Conservation (phyloP, 2,329 filamentous ascomycete genomes). For the Colletotrichum simmondsii region DNA sequence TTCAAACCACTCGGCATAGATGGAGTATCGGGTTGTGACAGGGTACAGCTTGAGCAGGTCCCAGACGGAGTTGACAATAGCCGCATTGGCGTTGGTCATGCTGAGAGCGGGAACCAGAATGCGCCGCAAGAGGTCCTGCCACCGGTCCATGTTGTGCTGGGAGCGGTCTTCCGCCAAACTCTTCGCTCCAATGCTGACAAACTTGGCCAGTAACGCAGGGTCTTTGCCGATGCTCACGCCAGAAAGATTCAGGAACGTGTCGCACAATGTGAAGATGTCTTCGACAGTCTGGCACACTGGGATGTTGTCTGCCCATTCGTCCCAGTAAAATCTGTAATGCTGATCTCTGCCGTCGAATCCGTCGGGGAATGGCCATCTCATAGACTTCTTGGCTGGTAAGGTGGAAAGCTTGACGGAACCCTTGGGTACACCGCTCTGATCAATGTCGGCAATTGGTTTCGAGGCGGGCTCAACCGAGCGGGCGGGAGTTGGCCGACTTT, state of each 20-base stretch:
- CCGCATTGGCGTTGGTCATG: conserved; percentile 85
- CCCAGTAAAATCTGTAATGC: conserved; percentile 96
- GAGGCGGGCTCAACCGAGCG: conserved; percentile 49
- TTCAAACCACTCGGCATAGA: conserved; percentile 94
- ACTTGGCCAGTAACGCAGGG: conserved; percentile 78
- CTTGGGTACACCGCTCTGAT: conserved; percentile 76
- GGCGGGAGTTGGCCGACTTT: conserved; percentile 51
- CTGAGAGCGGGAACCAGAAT: conserved; percentile 90
- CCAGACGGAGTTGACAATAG: conserved; percentile 87
- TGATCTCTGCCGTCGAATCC: conserved; percentile 77
- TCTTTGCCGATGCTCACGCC: conserved; percentile 93
- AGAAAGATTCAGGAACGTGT: conserved; percentile 84
- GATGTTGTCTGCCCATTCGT: conserved; percentile 95
- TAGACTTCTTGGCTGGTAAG: conserved; percentile 70
- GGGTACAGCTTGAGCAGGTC: conserved; percentile 84
- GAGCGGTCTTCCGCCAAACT: conserved; percentile 79
- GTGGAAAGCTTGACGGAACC: conserved; percentile 73
- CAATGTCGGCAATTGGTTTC: conserved; percentile 60
- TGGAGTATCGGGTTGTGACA: conserved; percentile 79
- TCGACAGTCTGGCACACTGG: conserved; percentile 91
- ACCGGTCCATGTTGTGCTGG: conserved; percentile 76
- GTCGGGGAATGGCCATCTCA: conserved; percentile 89
- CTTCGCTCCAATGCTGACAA: conserved; percentile 85
- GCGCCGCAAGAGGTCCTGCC: conserved; percentile 86
- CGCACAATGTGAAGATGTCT: conserved; percentile 88